These are phyloP conservation scores for Scedosporium minutisporum DNA, from an alignment of 2,329 filamentous ascomycete genomes.

Conservation along the genomic window DNA sequence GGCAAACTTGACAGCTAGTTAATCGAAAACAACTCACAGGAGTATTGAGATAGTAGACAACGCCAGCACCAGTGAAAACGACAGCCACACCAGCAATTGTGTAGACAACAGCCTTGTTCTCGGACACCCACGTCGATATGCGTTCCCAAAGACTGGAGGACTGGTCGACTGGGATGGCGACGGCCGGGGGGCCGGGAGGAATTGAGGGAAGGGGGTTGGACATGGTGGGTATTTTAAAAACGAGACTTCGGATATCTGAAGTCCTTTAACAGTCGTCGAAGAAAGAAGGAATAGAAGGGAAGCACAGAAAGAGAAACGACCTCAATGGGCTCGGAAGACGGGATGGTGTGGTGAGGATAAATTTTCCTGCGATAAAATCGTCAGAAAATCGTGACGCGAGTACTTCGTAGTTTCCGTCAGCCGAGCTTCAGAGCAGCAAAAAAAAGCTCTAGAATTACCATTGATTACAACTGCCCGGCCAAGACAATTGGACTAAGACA, in stretches of 20 bases:
- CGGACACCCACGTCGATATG: constrained; percentile 81
- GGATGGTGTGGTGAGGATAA: background rate
- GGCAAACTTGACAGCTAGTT: background rate
- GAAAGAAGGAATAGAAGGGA: constrained; percentile 17
- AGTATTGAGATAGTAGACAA: constrained; percentile 75
- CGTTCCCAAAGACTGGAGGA: constrained; percentile 78
- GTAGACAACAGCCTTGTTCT: constrained; percentile 93
- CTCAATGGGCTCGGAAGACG: background rate
- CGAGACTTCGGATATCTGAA: constrained; percentile 13
- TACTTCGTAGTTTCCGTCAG: constrained; percentile 2
- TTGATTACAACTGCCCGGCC: constrained; percentile 5
- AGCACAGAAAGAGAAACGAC: constrained; percentile 1
- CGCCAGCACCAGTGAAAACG: constrained; percentile 82
- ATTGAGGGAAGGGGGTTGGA: constrained; percentile 38
- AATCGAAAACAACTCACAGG: constrained; percentile 32
- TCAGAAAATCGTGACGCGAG: constrained; percentile 6
- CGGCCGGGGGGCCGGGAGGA: constrained; percentile 31
- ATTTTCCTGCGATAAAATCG: constrained; percentile 6
- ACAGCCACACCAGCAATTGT: constrained; percentile 91
- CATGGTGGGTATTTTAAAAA: constrained; percentile 22
- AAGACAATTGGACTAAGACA: background rate
- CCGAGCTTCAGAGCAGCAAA: constrained; percentile 2
- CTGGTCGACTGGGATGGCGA: constrained; percentile 39
- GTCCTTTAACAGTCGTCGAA: constrained; percentile 3
- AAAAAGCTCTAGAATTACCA: background rate